Percentiles rank a stretch among this genome's conserved stretches.
These are phyloP conservation scores for Vaucheria bursata DNA, from an alignment of 352 stramenopile genomes.

Conservation along the genomic window DNA sequence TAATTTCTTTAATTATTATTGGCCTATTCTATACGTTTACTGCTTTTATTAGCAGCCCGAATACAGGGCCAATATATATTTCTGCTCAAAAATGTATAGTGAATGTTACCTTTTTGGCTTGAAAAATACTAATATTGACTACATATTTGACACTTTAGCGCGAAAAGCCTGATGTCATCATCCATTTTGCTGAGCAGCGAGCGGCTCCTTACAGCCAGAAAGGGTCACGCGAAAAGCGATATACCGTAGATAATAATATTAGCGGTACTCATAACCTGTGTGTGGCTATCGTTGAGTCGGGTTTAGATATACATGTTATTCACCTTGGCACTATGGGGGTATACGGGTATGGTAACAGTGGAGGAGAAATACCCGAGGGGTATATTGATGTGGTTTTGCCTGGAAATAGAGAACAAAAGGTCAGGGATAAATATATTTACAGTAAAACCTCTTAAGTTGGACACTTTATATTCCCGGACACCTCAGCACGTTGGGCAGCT, in stretches of 20 bases:
- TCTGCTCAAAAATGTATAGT: too few relatives aligned
- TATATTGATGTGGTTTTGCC: constrained; percentile 76
- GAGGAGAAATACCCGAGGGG: constrained; percentile 73
- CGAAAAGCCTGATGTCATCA: constrained; percentile 46
- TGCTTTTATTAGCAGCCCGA: too few relatives aligned
- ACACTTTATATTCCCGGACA: too few relatives aligned
- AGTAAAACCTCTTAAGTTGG: too few relatives aligned
- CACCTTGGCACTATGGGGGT: constrained; percentile 77
- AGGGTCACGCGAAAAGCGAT: constrained; percentile 64
- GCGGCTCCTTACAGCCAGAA: constrained; percentile 77
- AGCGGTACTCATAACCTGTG: constrained; percentile 70
- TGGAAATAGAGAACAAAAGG: constrained; percentile 56
- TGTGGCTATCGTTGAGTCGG: constrained; percentile 66
- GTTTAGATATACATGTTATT: constrained; percentile 70
- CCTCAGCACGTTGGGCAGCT: too few relatives aligned
- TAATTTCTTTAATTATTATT: too few relatives aligned
- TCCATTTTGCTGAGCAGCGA: constrained; percentile 76
- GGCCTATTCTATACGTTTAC: too few relatives aligned
- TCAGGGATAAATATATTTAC: constrained; percentile 19
- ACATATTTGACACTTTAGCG: too few relatives aligned
- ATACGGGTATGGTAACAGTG: constrained; percentile 73
- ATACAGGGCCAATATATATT: too few relatives aligned
- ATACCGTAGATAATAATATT: constrained; percentile 78
- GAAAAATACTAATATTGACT: too few relatives aligned
- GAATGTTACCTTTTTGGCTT: too few relatives aligned